Conservation (phyloP, 768 basidiomycete genomes). For the Leccinum boreale region DNA sequence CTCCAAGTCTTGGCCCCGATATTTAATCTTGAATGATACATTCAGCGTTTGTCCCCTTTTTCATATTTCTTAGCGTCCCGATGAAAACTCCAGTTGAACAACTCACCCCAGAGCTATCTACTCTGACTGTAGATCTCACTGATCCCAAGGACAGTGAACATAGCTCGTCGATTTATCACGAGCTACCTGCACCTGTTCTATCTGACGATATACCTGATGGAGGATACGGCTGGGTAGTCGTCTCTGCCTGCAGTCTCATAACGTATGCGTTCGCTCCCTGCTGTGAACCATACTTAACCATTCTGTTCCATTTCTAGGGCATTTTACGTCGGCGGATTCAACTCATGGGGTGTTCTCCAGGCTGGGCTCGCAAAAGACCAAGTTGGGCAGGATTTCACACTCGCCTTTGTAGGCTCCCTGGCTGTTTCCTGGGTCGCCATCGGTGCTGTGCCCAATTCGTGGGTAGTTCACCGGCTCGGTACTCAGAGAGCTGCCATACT, state of each 20-base stretch:
- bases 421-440: conserved; percentile 29
- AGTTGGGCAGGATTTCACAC: conserved; percentile 22
- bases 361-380: conserved; percentile 26
- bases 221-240: conserved; percentile 34
- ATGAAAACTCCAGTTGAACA: conserved; percentile 1
- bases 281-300: not conserved
- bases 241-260: conserved; percentile 28
- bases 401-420: conserved; percentile 34
- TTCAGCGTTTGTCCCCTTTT: not conserved
- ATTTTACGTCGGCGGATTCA: conserved; percentile 24
- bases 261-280: conserved; percentile 15
- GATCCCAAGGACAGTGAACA: not conserved
- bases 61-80: not conserved
- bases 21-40: not conserved
- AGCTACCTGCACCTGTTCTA: not conserved
- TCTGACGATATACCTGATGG: conserved; percentile 27
- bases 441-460: conserved; percentile 27
- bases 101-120: not conserved
- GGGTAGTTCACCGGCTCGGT: conserved; percentile 30
- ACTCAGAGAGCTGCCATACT: conserved; percentile 26
- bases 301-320: conserved; percentile 14
- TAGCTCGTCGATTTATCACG: not conserved
- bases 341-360: conserved; percentile 34
- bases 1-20: not conserved
- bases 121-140: not conserved